These are phyloP conservation scores for Esteya vermicola DNA, from an alignment of 2,329 filamentous ascomycete species.

Conservation along the genomic window DNA sequence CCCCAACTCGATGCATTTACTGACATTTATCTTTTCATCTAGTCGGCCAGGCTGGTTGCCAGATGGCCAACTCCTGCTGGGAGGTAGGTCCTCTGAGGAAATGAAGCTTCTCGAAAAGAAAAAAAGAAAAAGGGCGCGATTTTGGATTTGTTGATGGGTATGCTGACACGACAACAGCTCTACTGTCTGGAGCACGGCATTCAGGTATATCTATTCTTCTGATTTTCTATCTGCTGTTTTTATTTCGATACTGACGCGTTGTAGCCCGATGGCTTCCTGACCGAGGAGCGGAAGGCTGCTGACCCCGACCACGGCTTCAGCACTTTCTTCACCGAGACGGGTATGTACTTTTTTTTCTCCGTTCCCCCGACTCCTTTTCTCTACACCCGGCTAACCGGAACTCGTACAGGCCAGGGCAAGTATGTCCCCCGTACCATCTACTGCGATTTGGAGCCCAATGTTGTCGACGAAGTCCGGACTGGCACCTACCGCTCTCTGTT, in stretches of 20 bases:
- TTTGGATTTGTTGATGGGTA: too few species aligned
- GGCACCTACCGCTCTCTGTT: constrained; percentile 92
- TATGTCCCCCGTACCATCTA: constrained; percentile 99
- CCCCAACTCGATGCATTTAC: constrained; percentile 17
- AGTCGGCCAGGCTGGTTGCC: constrained; percentile 99
- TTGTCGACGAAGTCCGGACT: constrained; percentile 97
- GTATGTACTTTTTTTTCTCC: constrained; percentile 36
- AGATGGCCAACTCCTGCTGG: constrained; percentile 99
- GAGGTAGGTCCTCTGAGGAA: constrained; percentile 69
- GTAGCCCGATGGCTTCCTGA: constrained; percentile 96
- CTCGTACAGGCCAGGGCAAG: constrained; percentile 72
- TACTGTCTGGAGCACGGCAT: constrained; percentile 99
- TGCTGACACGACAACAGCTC: constrained; percentile 44
- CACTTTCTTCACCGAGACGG: constrained; percentile 99
- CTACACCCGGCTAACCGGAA: not conserved
- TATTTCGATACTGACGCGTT: constrained; percentile 1
- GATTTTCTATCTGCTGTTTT: constrained; percentile 18
- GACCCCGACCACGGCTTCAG: constrained; percentile 96
- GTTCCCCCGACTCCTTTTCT: not conserved
- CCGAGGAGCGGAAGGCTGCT: constrained; percentile 88
- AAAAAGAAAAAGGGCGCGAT: not conserved
- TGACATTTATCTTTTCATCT: constrained; percentile 36
- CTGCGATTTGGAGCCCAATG: constrained; percentile 98
- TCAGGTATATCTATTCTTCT: constrained; percentile 49
- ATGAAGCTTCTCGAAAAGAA: too few species aligned